Base-by-base conservation (phyloP, 176 grass and related monocot genomes). In the Zea luxurians region DNA sequence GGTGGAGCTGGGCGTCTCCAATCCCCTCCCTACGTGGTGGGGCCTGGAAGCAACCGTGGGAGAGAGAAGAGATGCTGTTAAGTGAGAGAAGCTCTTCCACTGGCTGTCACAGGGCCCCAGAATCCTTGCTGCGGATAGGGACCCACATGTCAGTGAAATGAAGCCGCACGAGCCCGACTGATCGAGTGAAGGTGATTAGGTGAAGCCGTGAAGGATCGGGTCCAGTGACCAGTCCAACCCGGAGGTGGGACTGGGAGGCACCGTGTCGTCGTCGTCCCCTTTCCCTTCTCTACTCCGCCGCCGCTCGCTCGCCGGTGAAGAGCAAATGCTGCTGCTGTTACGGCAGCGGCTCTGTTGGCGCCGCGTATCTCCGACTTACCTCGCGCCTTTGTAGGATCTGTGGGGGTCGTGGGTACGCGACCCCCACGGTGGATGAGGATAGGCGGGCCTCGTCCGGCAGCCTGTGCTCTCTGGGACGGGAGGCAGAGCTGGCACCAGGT, bases 261-360 rank as follows among this genome's bases (percentile, higher is more conserved):
- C 62, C 10, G 17, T 45, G 16, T 18, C 66, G 10, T 49, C 20
- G 27, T 68, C 37, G 37, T 67, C 11, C 63, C 68, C 6, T 35
- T 2, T 2, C 45, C 53, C 53, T 43, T 61, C 44, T 58, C 11
- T 5, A 40, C 46, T 4, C 13, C 66, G 18, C 71, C 82, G 59
- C 82, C 7, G 36, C 34, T 46, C 36, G 37, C 58, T 64, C 47
- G 66, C 66, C 67, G 67, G 66, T 47, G 75, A 84, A 78, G 74
- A 63, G 27, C 27, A 20, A 61, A 37, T 34, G 17, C 9, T 10
- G 42, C 68, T 15, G 13, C 17, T 5, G 37, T 50, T n/a, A n/a
- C 55, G 4, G 48, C 13, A 8, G 63, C 16, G 8, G 64, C 65
- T 6, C 35, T 67, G 47, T 60, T 27, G 43, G 57, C 16, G 64